phyloP scores from a whole-genome alignment of 352 stramenopile genomes.

The Pythium rishiriense region DNA sequence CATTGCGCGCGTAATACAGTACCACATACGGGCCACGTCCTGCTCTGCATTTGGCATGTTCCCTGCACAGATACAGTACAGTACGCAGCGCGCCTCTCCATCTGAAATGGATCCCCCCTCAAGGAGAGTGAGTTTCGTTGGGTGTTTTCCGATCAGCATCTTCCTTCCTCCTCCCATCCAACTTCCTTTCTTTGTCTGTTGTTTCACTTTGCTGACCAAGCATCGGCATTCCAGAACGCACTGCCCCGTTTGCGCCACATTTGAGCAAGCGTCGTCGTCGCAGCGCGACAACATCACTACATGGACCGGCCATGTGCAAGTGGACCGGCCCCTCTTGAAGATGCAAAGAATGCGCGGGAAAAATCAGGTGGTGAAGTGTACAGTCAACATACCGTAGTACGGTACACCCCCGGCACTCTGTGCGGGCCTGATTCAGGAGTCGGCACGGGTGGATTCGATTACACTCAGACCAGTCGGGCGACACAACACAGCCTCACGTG shows the following conservation, averaged over 20 bases:
- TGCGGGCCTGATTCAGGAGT: conserved; percentile 16
- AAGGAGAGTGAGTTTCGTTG: too few relatives aligned
- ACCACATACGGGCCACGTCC: too few relatives aligned
- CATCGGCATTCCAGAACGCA: background rate
- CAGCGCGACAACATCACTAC: conserved; percentile 8
- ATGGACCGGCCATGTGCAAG: background rate
- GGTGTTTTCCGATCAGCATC: background rate
- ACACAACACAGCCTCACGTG: background rate
- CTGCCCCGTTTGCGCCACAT: background rate
- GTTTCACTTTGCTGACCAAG: background rate
- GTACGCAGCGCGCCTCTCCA: too few relatives aligned
- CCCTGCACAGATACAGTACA: too few relatives aligned
- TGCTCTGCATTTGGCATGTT: too few relatives aligned
- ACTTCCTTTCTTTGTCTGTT: background rate
- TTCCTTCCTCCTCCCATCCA: background rate
- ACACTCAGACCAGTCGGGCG: background rate
- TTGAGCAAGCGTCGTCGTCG: background rate
- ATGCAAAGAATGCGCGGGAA: conserved; percentile 18
- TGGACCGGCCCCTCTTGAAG: conserved; percentile 15
- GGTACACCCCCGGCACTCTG: background rate
- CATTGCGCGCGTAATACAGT: background rate
- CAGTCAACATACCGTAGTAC: conserved; percentile 9
- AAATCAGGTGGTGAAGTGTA: conserved; percentile 22
- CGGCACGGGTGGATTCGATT: conserved; percentile 3
- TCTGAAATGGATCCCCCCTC: too few relatives aligned